Evolutionary conservation across 1,284 basidiomycete species (phyloP), one percentile per base, ranked within the genome.

Genomic region (Pseudozyma sp.): DNA sequence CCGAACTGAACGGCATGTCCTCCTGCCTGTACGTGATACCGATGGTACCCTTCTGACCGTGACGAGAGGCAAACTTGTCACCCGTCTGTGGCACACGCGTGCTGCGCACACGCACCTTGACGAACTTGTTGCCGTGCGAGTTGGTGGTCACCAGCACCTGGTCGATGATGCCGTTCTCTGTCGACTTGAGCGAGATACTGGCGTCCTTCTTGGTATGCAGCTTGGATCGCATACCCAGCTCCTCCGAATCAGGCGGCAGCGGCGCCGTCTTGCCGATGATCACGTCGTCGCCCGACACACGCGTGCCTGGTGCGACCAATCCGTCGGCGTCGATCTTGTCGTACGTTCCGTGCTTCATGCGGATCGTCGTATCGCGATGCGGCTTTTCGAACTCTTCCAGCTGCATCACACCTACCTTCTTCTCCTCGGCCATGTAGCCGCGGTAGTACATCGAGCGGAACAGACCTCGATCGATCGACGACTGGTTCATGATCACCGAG

Each of bases 401-500:
- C 46, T 72, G 69, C 55, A 94, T 90, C 42, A 95, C 89, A 42
- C 97, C 97, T 74, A 92, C 92, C 87, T 94, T 95, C 89, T 98
- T 98, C 87, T 99, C 96, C 66, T 95, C 89, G 85, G 99, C 96
- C 90, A 94, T 84, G 85, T 99, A 98, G 70, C 94, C 94, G 78
- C 97, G 90, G 86, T 97, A 99, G 86, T 99, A 99, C 83, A 99
- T 91, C 87, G 94, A 97, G 33, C 96, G 90, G 91, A 99, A 99
- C 37, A 99, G 88, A 67, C 97, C 96, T 61, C 97, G 92, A 84
- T 99, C 96, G 81, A 99, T 94, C 19, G 96, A 97, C 75, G 92
- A 94, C 86, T 99, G 96, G 85, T 99, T 99, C 96, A 99, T 97
- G 86, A 99, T 99, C 85, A 99, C 96, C 75, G 97, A 99, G 89